Conservation (phyloP, 805 yeast species). For the Monosporozyma solicola region DNA sequence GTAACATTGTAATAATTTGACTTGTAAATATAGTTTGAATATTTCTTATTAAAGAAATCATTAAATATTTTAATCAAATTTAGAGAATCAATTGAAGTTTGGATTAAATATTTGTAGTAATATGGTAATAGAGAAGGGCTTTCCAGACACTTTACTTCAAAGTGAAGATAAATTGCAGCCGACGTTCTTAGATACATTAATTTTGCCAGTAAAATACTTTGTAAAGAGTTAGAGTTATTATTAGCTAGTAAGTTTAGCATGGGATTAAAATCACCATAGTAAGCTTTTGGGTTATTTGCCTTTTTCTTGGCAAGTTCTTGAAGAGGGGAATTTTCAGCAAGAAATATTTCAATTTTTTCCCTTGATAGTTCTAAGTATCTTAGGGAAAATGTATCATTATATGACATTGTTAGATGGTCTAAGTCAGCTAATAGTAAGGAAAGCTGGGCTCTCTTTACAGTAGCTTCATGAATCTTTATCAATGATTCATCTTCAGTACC, state of each 20-base stretch:
- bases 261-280: not conserved
- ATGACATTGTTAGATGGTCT: conserved; percentile 21
- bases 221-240: conserved; percentile 17
- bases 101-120: conserved; percentile 17
- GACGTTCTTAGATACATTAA: conserved; percentile 23
- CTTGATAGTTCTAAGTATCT: conserved; percentile 15
- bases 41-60: conserved; percentile 19
- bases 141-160: conserved; percentile 14
- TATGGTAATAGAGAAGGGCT: conserved; percentile 12
- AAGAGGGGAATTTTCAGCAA: conserved; percentile 15
- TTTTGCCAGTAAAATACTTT: conserved; percentile 19
- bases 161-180: conserved; percentile 23
- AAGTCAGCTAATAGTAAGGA: conserved; percentile 20
- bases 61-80: conserved; percentile 14
- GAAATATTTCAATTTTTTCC: conserved; percentile 14
- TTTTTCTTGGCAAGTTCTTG: conserved; percentile 4
- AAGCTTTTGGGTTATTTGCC: not conserved
- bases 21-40: conserved; percentile 12
- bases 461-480: conserved; percentile 15
- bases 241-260: conserved; percentile 4
- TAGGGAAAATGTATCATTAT: conserved; percentile 15
- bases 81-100: conserved; percentile 14
- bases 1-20: conserved; percentile 18
- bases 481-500: conserved; percentile 6
- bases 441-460: conserved; percentile 20